phyloP scores from a whole-genome alignment of 148 eudicot genomes.

The Arctostaphylos glauca region DNA sequence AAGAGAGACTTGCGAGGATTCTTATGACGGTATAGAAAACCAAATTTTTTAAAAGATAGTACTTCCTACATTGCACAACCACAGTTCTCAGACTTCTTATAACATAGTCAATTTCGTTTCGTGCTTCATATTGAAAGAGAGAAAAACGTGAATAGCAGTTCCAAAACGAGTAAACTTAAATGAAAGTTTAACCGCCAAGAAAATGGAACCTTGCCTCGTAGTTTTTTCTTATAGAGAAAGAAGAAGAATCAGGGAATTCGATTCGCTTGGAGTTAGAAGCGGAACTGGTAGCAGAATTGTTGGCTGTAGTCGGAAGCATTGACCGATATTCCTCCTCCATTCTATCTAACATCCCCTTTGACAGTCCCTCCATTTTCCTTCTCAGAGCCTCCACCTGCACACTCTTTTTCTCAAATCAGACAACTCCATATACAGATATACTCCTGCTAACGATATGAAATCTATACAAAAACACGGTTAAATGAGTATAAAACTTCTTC shows the following conservation, averaged over 20 bases:
- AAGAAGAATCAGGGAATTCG: constrained; percentile 44
- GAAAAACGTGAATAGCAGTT: neutral
- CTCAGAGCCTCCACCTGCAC: constrained; percentile 61
- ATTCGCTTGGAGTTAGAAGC: constrained; percentile 60
- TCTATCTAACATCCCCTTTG: constrained; percentile 67
- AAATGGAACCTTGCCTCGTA: constrained; percentile 41
- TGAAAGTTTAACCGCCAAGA: too few species aligned
- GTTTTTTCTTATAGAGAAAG: constrained; percentile 30
- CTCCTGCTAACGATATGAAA: neutral
- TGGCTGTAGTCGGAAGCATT: constrained; percentile 43
- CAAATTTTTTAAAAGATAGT: neutral
- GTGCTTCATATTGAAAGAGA: neutral
- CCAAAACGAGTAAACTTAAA: too few species aligned
- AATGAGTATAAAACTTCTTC: neutral
- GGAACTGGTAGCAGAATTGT: constrained; percentile 30
- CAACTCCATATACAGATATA: neutral
- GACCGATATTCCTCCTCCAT: constrained; percentile 72
- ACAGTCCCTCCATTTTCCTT: constrained; percentile 71
- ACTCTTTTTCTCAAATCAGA: neutral
- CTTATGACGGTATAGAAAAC: neutral
- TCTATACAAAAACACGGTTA: neutral
- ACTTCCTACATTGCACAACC: neutral
- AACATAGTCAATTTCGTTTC: too few species aligned
- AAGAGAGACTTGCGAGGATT: neutral
- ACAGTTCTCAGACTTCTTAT: neutral